Evolutionary conservation across 148 eudicot species (phyloP).

Genomic region (Fallopia convolvulus): DNA sequence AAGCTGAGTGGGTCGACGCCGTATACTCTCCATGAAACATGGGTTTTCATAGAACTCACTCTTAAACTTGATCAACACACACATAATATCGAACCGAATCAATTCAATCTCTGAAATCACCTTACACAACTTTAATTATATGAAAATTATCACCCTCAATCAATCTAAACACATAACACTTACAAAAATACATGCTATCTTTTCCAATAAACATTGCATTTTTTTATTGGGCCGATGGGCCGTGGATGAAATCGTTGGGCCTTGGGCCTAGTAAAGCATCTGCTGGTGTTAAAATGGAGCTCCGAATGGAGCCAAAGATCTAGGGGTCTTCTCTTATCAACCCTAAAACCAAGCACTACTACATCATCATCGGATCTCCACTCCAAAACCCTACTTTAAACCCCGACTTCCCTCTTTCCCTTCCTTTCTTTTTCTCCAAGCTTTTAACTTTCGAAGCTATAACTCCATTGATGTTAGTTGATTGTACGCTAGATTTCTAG

Average conservation of each 20-base stretch:
- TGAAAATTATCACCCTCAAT: too few relatives aligned
- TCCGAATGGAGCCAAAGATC: not conserved
- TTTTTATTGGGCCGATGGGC: not conserved
- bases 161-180: too few relatives aligned
- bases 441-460: not conserved
- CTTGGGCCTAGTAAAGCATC: not conserved
- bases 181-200: too few relatives aligned
- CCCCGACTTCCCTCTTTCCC: constrained; percentile 14
- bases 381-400: constrained; percentile 32
- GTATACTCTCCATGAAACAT: not conserved
- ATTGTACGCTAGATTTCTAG: not conserved
- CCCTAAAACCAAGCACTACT: not conserved
- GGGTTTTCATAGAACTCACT: too few relatives aligned
- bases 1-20: too few relatives aligned
- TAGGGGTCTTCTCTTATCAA: not conserved
- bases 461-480: not conserved
- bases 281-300: not conserved
- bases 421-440: not conserved
- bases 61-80: too few relatives aligned
- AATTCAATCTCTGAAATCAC: too few relatives aligned
- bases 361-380: not conserved
- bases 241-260: not conserved
- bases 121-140: too few relatives aligned
- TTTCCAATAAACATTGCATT: too few relatives aligned
- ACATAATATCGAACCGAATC: too few relatives aligned